Evolutionary conservation across 23 red algal genomes (phyloP).

Genomic region (Gracilaria caudata): DNA sequence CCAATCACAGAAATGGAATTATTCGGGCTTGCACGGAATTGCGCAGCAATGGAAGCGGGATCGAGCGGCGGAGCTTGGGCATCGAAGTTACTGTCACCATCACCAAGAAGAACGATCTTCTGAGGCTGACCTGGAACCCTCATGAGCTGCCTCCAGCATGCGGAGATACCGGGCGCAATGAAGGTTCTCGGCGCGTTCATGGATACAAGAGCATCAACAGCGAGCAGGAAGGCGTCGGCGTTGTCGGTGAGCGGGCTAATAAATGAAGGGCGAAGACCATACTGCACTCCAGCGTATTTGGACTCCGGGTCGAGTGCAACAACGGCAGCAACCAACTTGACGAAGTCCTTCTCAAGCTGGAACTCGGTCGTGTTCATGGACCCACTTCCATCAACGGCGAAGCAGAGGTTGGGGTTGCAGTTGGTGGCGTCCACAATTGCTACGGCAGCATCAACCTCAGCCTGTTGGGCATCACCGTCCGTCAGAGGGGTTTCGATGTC

Average conservation of each 20-base stretch:
- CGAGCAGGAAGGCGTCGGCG: slow-evolving; percentile 6
- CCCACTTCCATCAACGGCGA: slow-evolving; percentile 47
- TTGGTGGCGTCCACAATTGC: neutral
- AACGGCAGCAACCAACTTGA: slow-evolving; percentile 10
- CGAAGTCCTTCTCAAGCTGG: slow-evolving; percentile 28
- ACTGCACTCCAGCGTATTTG: slow-evolving; percentile 37
- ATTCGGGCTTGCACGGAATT: slow-evolving; percentile 16
- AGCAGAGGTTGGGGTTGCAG: slow-evolving; percentile 53
- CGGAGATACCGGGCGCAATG: slow-evolving; percentile 12
- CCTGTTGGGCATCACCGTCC: neutral
- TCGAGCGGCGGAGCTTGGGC: neutral
- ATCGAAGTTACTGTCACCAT: slow-evolving; percentile 43
- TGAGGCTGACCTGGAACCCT: neutral
- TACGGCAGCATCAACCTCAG: neutral
- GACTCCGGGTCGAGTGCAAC: slow-evolving; percentile 7
- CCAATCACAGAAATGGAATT: slow-evolving; percentile 16
- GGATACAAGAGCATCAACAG: neutral
- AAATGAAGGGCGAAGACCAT: neutral
- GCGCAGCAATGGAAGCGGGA: neutral
- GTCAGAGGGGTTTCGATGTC: slow-evolving; percentile 18
- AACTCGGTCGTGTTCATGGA: slow-evolving; percentile 26
- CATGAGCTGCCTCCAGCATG: slow-evolving; percentile 18
- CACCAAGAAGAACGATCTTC: slow-evolving; percentile 55
- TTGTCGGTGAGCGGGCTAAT: slow-evolving; percentile 10
- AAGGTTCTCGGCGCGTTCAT: slow-evolving; percentile 23